Base-by-base conservation (phyloP, 2,329 filamentous ascomycete genomes). In the Ophiostoma piceae region DNA sequence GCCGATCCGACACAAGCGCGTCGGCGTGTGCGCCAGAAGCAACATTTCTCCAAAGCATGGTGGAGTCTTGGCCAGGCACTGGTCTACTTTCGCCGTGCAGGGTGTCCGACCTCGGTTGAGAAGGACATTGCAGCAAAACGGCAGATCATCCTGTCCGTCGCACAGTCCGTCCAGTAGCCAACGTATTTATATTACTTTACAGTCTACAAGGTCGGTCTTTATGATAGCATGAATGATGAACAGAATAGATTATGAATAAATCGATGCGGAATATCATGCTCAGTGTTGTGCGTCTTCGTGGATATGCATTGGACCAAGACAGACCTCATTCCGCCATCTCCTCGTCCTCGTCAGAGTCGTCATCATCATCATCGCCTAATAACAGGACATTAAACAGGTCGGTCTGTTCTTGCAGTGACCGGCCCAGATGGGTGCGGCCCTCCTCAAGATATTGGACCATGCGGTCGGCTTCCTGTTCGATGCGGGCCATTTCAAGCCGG, bases 371-470 rank as follows among this genome's bases (percentile, higher is more conserved):
- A 6, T 68, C 67, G 1, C 51, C 62, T 35, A 66, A 5, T 60
- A 74, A 39, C 60, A 74, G 29, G 5, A 70, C 69, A 6, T 68
- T 62, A 22, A 72, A 71, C 32, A 74, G 12, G 5, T 73, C 73
- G 1, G 69, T 57, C 71, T 74, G 71, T 66, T 74, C 73, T 54
- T 74, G 71, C 47, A 74, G 72, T 26, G 72, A 70, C 29, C 73
- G 72, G 4, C 73, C 73, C 22, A 68, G 29, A 6, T 68, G 54
- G 3, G 68, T 67, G n/a, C 70, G 62, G 6, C 70, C 71, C 1
- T 70, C 64, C n/a, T 72, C 69, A 16, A 71, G 67, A 60, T 70
- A 67, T 62, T 72, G 69, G 8, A 69, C 71, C 72, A 69, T 70
- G 47, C 70, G 73, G 39, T 71, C 70, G n/a, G 72, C 72, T 41